Base-by-base conservation (phyloP, 768 basidiomycete species). In the Boletus pseudo-olivaceus region DNA sequence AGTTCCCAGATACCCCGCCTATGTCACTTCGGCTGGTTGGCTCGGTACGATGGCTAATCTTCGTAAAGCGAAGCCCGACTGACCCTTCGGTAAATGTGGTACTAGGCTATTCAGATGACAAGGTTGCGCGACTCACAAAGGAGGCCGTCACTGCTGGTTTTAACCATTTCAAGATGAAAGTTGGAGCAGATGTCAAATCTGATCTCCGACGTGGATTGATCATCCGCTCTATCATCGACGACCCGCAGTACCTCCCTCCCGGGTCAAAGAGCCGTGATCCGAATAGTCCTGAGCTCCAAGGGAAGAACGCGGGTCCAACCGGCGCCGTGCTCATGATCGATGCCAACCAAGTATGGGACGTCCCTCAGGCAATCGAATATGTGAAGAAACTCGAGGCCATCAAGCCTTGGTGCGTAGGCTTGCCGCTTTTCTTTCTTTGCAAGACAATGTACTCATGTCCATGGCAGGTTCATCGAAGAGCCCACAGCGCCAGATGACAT, bases 161-260 rank as follows among this genome's bases (percentile, higher is more conserved):
- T 82, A 96, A 92, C 74, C 94, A 97, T 75, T 98, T 98, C 83
- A 98, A 98, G 75, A 94, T 98, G 87, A 98, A 98, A 76, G 96
- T 98, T 60, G 96, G 96, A 49, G 87, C 88, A 26, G 79, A 90
- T 72, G 77, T 82, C 53, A 81, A 84, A 37, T 83, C 87, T 67
- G 96, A 97, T 72, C 76, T 94, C 48, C 87, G 93, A 47, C 85
- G 95, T 50, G 92, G 93, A 20, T 82, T 80, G 63, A 79, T 98
- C 64, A 95, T 98, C 61, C 85, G 96, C 53, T 91, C 89, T 44
- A 90, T 98, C 72, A 97, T 98, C 68, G 96, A 98, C 65, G 86
- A 98, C 73, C 91, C 93, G 5, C 81, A 83, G 57, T 85, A 89
- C 67, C 82, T 92, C 38, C 91, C 91, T 12, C 62, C 78, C 0